These are phyloP conservation scores for Mycena vitilis DNA, from an alignment of 768 basidiomycete species.

Conservation along the genomic window DNA sequence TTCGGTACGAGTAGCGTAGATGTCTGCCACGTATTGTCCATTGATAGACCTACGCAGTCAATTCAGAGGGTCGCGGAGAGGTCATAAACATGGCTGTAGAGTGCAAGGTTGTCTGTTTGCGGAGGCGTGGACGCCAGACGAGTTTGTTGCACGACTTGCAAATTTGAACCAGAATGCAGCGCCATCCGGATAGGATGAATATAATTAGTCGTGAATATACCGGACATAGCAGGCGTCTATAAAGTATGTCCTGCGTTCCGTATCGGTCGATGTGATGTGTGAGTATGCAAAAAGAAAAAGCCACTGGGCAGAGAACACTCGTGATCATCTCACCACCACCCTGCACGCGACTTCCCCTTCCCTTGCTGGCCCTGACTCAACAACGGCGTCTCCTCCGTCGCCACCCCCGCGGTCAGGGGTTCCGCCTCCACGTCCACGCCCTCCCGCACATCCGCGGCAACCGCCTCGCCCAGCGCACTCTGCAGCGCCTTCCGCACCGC, in stretches of 20 bases:
- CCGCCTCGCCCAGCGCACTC: constrained; percentile 40
- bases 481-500: constrained; percentile 37
- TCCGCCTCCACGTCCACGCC: constrained; percentile 19
- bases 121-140: constrained; percentile 41
- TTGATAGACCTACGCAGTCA: neutral
- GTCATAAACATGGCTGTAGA: constrained; percentile 55
- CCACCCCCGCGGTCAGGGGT: neutral
- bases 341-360: constrained; percentile 26
- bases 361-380: constrained; percentile 7
- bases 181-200: too few relatives aligned
- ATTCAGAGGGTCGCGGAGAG: constrained; percentile 52
- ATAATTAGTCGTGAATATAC: too few relatives aligned
- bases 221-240: too few relatives aligned
- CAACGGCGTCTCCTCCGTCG: constrained; percentile 32
- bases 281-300: too few relatives aligned
- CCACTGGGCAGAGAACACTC: too few relatives aligned
- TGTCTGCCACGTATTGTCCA: neutral
- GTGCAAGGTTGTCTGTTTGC: constrained; percentile 56
- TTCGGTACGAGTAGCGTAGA: constrained; percentile 50
- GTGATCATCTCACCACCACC: constrained; percentile 28
- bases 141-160: neutral
- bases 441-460: constrained; percentile 38
- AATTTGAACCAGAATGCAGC: too few relatives aligned
- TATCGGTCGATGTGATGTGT: too few relatives aligned
- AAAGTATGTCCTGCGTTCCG: too few relatives aligned